Percentiles rank a stretch among this genome's conserved stretches.
These are phyloP conservation scores for Phytophthora sansomeana DNA, from an alignment of 352 stramenopile species.

Conservation along the genomic window DNA sequence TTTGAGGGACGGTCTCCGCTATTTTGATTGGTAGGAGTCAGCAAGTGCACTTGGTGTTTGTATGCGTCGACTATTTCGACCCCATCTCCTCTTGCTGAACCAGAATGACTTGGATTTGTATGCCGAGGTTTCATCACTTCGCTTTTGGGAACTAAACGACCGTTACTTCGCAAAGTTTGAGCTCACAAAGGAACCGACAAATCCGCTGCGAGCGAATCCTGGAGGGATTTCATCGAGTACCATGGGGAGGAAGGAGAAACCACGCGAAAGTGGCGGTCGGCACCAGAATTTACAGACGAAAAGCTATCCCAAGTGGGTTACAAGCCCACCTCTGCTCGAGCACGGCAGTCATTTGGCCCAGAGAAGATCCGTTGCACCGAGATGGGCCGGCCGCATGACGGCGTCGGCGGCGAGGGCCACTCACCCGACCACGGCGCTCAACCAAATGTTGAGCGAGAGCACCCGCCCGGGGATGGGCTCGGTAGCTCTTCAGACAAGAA, in stretches of 20 bases:
- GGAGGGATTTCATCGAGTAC: conserved; percentile 12
- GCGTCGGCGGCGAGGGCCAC: conserved; percentile 2
- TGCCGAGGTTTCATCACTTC: background rate
- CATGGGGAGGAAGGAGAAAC: background rate
- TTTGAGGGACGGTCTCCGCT: conserved; percentile 15
- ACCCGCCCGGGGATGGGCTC: conserved; percentile 16
- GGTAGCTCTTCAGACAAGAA: background rate
- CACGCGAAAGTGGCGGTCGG: background rate
- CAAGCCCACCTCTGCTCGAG: background rate
- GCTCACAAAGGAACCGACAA: no score
- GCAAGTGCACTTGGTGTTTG: no score
- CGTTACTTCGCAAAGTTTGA: no score
- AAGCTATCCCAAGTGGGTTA: conserved; percentile 4
- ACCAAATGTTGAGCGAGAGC: conserved; percentile 20
- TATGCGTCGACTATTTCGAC: conserved; percentile 3
- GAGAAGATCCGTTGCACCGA: conserved; percentile 22
- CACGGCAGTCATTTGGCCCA: conserved; percentile 20
- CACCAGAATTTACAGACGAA: background rate
- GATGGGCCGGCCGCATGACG: no score
- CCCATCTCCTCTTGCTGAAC: background rate
- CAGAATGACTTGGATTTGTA: conserved; percentile 20
- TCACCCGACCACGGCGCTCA: no score
- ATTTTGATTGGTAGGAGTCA: conserved; percentile 20
- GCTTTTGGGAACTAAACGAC: no score
- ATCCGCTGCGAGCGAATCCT: conserved; percentile 5